A percentile compares a stretch with the other conserved stretches of the same genome.
These are phyloP conservation scores for Chrysophaeum taylorii DNA, from an alignment of 352 stramenopile genomes.

Conservation along the genomic window DNA sequence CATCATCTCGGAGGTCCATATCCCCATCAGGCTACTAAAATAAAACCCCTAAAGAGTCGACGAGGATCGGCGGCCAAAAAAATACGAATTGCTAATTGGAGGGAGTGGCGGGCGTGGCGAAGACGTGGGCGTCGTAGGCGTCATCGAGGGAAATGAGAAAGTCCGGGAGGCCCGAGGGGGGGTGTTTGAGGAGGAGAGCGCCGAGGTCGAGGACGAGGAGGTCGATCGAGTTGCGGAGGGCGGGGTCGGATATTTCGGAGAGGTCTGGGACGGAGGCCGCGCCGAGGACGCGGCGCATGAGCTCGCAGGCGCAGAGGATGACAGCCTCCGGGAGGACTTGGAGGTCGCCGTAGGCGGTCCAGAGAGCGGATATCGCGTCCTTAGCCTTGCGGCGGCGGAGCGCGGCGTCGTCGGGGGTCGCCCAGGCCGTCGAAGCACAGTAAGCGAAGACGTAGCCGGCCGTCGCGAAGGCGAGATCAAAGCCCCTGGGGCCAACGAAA, in stretches of 20 bases:
- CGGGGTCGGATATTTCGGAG: background rate
- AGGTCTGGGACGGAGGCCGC: slow-evolving; percentile 1
- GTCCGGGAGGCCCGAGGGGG: too few species aligned
- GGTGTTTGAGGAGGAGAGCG: background rate
- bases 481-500: slow-evolving; percentile 50
- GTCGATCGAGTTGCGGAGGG: background rate
- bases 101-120: too few species aligned
- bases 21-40: too few species aligned
- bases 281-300: background rate
- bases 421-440: slow-evolving; percentile 1
- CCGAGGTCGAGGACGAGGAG: background rate
- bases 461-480: slow-evolving; percentile 38
- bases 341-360: background rate
- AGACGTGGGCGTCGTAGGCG: too few species aligned
- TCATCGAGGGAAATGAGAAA: too few species aligned
- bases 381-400: background rate
- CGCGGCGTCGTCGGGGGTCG: background rate
- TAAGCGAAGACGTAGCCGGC: slow-evolving; percentile 32
- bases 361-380: background rate
- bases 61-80: too few species aligned
- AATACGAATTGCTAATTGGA: too few species aligned
- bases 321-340: background rate
- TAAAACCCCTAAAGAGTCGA: too few species aligned
- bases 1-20: too few species aligned
- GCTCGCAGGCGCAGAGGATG: background rate